Percentiles rank a stretch among this genome's conserved stretches.
Evolutionary conservation across 192 early-diverging fungal genomes (phyloP).

Genomic region (Ambispora gerdemannii): DNA sequence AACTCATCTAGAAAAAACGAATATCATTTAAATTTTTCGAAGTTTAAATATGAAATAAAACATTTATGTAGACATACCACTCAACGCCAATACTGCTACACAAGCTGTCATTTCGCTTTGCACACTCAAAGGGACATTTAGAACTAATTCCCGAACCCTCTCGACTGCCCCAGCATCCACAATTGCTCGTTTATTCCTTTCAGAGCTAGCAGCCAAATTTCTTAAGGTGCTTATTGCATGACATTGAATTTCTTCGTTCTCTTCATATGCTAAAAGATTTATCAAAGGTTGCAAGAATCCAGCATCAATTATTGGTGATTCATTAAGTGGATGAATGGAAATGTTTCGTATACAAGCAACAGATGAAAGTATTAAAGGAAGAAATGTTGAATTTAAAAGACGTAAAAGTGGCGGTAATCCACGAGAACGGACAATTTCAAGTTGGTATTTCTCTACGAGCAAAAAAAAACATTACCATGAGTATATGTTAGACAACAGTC

Average conservation of each 20-base stretch:
- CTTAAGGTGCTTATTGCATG: constrained; percentile 82
- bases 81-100: constrained; percentile 76
- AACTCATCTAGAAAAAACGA: constrained; percentile 51
- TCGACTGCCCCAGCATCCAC: constrained; percentile 75
- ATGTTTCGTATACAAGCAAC: constrained; percentile 88
- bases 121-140: constrained; percentile 56
- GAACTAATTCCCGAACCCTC: constrained; percentile 57
- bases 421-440: constrained; percentile 72
- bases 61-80: constrained; percentile 36
- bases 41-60: neutral
- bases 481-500: neutral
- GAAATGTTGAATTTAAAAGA: constrained; percentile 70
- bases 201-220: constrained; percentile 76
- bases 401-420: constrained; percentile 71
- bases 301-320: constrained; percentile 78
- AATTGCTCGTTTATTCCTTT: constrained; percentile 72
- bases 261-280: constrained; percentile 58
- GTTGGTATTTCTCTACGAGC: constrained; percentile 82
- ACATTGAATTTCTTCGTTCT: constrained; percentile 81
- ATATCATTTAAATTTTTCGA: neutral
- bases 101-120: constrained; percentile 81
- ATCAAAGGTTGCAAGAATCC: constrained; percentile 70
- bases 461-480: neutral
- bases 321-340: constrained; percentile 83
- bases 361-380: constrained; percentile 75